Percentiles rank a stretch among this genome's conserved stretches.
phyloP scores from a whole-genome alignment of 257 asterid species.

The Solanum corneliomulleri region DNA sequence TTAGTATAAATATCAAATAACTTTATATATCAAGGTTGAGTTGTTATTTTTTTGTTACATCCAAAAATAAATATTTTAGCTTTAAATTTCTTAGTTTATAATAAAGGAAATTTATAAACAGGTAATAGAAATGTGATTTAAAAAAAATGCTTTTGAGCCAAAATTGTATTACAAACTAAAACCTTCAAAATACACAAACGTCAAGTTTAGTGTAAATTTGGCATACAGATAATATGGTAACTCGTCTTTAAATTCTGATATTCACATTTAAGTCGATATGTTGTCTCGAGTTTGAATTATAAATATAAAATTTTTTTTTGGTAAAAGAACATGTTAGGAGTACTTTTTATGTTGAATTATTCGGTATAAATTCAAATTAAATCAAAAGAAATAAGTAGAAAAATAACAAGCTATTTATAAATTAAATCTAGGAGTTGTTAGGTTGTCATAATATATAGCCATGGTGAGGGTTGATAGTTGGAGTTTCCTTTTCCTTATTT shows the following conservation, averaged over 20 bases:
- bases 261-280: background rate
- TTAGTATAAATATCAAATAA: too few species aligned
- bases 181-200: background rate
- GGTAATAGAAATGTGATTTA: too few species aligned
- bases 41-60: too few species aligned
- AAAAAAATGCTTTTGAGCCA: background rate
- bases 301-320: too few species aligned
- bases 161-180: too few species aligned
- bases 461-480: background rate
- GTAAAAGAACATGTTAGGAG: fast-evolving
- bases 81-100: too few species aligned
- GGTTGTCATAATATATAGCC: background rate
- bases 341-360: fast-evolving
- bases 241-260: background rate
- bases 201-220: background rate
- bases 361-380: too few species aligned
- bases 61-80: too few species aligned
- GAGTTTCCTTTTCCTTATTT: background rate
- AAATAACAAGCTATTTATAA: background rate
- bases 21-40: too few species aligned
- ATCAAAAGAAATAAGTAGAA: too few species aligned
- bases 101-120: too few species aligned
- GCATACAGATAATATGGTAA: background rate
- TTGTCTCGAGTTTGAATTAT: too few species aligned
- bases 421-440: background rate